Evolutionary conservation across 768 basidiomycete genomes (phyloP).

Genomic region (Boletus rufocinnamomeus): DNA sequence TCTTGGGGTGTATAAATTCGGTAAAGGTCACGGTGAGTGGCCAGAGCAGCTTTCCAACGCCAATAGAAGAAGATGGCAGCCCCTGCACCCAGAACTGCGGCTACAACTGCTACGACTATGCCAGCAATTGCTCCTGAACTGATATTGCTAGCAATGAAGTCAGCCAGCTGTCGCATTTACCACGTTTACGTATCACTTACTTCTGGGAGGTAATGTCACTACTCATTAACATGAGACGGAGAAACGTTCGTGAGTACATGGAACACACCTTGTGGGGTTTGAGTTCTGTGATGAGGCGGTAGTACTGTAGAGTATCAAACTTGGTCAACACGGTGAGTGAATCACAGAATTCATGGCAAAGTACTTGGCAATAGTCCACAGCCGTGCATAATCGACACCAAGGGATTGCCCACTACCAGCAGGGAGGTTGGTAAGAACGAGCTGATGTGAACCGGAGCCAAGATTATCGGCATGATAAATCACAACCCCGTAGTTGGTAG

Average conservation of each 20-base stretch:
- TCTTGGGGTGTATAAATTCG: constrained; percentile 16
- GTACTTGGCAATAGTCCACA: constrained; percentile 26
- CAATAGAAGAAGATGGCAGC: constrained; percentile 30
- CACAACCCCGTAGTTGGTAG: constrained; percentile 32
- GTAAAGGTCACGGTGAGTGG: constrained; percentile 16
- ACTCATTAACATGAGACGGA: background rate
- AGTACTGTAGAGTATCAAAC: background rate
- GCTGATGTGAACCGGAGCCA: constrained; percentile 40
- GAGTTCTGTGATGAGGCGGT: background rate
- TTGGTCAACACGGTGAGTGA: constrained; percentile 1
- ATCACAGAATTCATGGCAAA: background rate
- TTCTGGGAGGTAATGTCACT: background rate
- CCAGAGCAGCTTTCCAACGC: constrained; percentile 30
- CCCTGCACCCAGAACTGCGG: constrained; percentile 15
- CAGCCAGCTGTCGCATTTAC: background rate
- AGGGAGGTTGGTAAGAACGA: constrained; percentile 39
- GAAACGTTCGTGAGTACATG: background rate
- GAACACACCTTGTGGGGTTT: constrained; percentile 4
- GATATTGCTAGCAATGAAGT: constrained; percentile 13
- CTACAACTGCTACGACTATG: constrained; percentile 17
- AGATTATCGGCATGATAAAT: constrained; percentile 40
- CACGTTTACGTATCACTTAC: constrained; percentile 11
- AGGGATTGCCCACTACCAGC: constrained; percentile 21
- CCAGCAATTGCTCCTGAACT: constrained; percentile 28
- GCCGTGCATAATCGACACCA: constrained; percentile 37